These are phyloP conservation scores for Fusarium cicatricum DNA, from an alignment of 2,329 filamentous ascomycete genomes.

Conservation along the genomic window DNA sequence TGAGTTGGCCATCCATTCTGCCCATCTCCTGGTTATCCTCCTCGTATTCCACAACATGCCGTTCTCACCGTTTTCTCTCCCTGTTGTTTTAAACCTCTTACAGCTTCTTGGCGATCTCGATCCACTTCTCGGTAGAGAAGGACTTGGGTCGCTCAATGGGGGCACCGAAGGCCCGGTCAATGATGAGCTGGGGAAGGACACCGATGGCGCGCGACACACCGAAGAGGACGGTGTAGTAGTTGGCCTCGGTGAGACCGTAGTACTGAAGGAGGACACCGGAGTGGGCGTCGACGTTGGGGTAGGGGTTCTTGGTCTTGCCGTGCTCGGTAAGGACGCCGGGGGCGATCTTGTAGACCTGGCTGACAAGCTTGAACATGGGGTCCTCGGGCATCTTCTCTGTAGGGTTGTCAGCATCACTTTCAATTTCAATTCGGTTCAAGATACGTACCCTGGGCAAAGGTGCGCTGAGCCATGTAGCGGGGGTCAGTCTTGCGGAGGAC, in stretches of 20 bases:
- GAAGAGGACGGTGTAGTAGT: slow-evolving; percentile 99
- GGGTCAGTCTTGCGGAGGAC: slow-evolving; percentile 99
- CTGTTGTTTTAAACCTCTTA: slow-evolving; percentile 59
- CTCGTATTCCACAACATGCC: slow-evolving; percentile 28
- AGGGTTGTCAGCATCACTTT: slow-evolving; percentile 41
- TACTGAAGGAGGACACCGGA: slow-evolving; percentile 99
- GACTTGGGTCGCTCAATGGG: slow-evolving; percentile 99
- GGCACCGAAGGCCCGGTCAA: slow-evolving; percentile 95
- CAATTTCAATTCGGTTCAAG: not conserved
- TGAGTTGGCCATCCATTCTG: slow-evolving; percentile 34
- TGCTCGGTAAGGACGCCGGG: slow-evolving; percentile 98
- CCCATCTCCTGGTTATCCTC: slow-evolving; percentile 29
- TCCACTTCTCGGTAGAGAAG: slow-evolving; percentile 97
- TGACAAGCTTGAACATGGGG: slow-evolving; percentile 99
- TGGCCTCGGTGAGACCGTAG: slow-evolving; percentile 98
- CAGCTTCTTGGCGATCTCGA: slow-evolving; percentile 91
- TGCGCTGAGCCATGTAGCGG: slow-evolving; percentile 97
- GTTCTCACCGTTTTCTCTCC: slow-evolving; percentile 20
- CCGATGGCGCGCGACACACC: slow-evolving; percentile 98
- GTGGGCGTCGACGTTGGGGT: slow-evolving; percentile 98
- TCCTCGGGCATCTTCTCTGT: slow-evolving; percentile 87
- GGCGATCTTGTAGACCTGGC: slow-evolving; percentile 99
- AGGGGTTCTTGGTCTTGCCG: slow-evolving; percentile 99
- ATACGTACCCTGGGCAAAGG: slow-evolving; percentile 77
- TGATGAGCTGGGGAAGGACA: slow-evolving; percentile 99